Evolutionary conservation across 2,329 filamentous ascomycete species (phyloP).

Genomic region (Passalora sequoiae): DNA sequence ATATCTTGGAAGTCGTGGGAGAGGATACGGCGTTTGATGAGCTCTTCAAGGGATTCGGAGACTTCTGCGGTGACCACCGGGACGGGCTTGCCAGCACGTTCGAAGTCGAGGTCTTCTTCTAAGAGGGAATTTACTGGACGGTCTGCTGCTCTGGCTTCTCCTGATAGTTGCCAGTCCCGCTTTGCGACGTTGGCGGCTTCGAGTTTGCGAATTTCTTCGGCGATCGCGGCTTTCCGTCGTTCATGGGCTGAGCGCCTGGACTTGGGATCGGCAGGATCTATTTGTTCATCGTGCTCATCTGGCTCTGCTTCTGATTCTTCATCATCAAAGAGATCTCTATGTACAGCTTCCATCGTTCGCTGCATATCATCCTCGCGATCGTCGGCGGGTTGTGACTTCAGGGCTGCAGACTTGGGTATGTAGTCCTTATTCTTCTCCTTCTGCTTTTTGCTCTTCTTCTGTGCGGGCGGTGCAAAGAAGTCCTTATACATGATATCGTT

Average conservation of each 20-base stretch:
- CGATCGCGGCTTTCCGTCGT: constrained; percentile 75
- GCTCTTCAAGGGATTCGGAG: constrained; percentile 82
- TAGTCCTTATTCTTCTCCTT: constrained; percentile 53
- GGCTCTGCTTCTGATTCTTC: constrained; percentile 57
- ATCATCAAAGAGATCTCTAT: constrained; percentile 82
- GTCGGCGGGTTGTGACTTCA: constrained; percentile 34
- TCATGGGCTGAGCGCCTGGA: constrained; percentile 81
- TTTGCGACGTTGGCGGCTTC: constrained; percentile 86
- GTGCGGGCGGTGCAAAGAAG: constrained; percentile 82
- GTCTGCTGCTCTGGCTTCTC: constrained; percentile 77
- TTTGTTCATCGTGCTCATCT: constrained; percentile 51
- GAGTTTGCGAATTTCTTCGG: constrained; percentile 83
- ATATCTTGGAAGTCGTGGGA: constrained; percentile 91
- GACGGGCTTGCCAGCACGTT: constrained; percentile 88
- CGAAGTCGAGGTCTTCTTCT: constrained; percentile 92
- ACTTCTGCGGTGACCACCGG: constrained; percentile 89
- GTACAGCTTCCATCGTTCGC: constrained; percentile 78
- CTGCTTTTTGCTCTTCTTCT: constrained; percentile 55
- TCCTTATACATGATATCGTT: constrained; percentile 88
- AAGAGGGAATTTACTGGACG: constrained; percentile 87
- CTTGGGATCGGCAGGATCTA: constrained; percentile 63
- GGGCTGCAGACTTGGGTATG: constrained; percentile 35
- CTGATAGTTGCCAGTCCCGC: constrained; percentile 82
- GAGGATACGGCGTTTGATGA: constrained; percentile 90
- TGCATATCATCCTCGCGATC: constrained; percentile 61